Percentiles rank a stretch among this genome's conserved stretches.
Conservation (phyloP, 2,329 filamentous ascomycete genomes). For the Blumeriella jaapii region DNA sequence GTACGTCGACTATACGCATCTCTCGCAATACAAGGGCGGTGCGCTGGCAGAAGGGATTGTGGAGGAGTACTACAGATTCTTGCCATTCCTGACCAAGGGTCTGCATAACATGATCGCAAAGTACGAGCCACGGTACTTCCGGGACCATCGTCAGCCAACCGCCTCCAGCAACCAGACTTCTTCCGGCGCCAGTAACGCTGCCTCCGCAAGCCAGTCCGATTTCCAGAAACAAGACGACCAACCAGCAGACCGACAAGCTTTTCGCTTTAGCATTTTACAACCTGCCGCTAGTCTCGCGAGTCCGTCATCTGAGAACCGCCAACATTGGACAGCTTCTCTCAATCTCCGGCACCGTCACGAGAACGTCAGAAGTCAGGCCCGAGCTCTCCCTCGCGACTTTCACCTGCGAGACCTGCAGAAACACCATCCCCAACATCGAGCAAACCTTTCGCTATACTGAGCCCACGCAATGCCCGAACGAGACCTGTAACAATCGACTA, state of each 20-base stretch:
- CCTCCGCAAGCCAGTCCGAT: slow-evolving; percentile 52
- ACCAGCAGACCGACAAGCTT: slow-evolving; percentile 94
- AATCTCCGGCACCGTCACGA: slow-evolving; percentile 91
- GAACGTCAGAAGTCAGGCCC: slow-evolving; percentile 92
- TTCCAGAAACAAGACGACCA: slow-evolving; percentile 61
- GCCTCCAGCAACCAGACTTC: slow-evolving; percentile 61
- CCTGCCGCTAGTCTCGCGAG: slow-evolving; percentile 37
- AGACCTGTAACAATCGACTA: slow-evolving; percentile 72
- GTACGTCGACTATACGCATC: slow-evolving; percentile 79
- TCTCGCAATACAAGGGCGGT: slow-evolving; percentile 65
- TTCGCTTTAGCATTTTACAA: slow-evolving; percentile 73
- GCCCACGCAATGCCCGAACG: slow-evolving; percentile 87
- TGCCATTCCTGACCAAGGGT: slow-evolving; percentile 80
- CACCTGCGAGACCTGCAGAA: slow-evolving; percentile 77
- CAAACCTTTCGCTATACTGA: slow-evolving; percentile 98
- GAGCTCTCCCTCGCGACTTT: slow-evolving; percentile 91
- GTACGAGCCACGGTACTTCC: slow-evolving; percentile 88
- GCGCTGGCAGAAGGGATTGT: slow-evolving; percentile 78
- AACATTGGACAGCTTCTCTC: slow-evolving; percentile 91
- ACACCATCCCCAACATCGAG: slow-evolving; percentile 79
- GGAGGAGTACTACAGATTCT: slow-evolving; percentile 86
- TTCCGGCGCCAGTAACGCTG: slow-evolving; percentile 51
- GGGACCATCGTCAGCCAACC: slow-evolving; percentile 78
- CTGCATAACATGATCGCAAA: slow-evolving; percentile 90
- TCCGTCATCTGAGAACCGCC: slow-evolving; percentile 54